These are phyloP conservation scores for Ceratocystiopsis sp. DNA, from an alignment of 2,329 filamentous ascomycete species.

Conservation along the genomic window DNA sequence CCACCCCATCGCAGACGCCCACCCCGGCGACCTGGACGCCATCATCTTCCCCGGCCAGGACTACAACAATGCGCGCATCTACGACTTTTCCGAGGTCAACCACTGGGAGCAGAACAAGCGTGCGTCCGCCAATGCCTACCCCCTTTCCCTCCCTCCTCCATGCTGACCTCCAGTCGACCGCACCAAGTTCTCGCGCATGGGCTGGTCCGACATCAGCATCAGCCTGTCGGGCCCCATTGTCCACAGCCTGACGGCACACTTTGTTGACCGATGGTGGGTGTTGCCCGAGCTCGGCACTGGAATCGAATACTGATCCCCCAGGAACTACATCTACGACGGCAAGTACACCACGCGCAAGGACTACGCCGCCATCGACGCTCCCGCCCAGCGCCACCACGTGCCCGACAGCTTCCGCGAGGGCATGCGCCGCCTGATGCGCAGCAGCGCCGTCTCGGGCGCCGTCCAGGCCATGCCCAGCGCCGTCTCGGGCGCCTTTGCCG, in stretches of 20 bases:
- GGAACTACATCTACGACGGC: constrained; percentile 70
- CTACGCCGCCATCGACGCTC: constrained; percentile 24
- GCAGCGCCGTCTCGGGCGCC: no score
- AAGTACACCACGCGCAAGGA: constrained; percentile 47
- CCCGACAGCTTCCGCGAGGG: constrained; percentile 10
- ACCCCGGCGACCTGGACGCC: constrained; percentile 57
- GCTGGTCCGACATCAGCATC: constrained; percentile 77
- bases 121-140: no score
- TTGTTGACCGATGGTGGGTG: constrained; percentile 58
- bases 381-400: constrained; percentile 10
- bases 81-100: constrained; percentile 61
- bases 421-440: constrained; percentile 13
- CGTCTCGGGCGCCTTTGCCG: background rate
- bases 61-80: constrained; percentile 76
- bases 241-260: constrained; percentile 58
- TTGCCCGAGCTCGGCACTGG: no score
- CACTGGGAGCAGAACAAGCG: constrained; percentile 74
- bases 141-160: background rate
- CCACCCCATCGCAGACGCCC: constrained; percentile 70
- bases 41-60: constrained; percentile 82
- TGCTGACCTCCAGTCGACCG: constrained; percentile 41
- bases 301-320: constrained; percentile 10
- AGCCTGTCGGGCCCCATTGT: constrained; percentile 61
- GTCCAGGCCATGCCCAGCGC: no score
- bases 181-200: constrained; percentile 67